Percentiles rank a stretch among this genome's conserved stretches.
Conservation (phyloP, 495 filamentous ascomycete genomes). For the Hyaloscypha bicolor region DNA sequence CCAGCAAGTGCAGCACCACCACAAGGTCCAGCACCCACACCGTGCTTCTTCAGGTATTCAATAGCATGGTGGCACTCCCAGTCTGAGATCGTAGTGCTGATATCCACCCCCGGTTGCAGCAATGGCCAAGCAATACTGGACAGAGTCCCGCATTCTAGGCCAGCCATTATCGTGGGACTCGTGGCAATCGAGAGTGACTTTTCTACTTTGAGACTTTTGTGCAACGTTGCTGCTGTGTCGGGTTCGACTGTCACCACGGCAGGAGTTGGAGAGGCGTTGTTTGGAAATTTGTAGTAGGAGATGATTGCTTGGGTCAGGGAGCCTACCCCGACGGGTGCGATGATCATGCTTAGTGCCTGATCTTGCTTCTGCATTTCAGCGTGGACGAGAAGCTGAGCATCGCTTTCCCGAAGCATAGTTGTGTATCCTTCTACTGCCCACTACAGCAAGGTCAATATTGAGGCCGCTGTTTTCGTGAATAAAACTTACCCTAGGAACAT, state of each 20-base stretch:
- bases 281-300: slow-evolving; percentile 48
- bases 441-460: slow-evolving; percentile 27
- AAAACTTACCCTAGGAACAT: slow-evolving; percentile 47
- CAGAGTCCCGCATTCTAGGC: slow-evolving; percentile 65
- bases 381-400: slow-evolving; percentile 45
- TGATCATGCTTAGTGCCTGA: slow-evolving; percentile 43
- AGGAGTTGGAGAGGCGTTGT: slow-evolving; percentile 31
- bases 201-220: slow-evolving; percentile 47
- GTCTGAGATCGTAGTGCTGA: slow-evolving; percentile 54
- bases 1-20: slow-evolving; percentile 59
- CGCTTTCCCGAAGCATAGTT: slow-evolving; percentile 66
- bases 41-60: slow-evolving; percentile 43
- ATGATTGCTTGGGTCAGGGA: slow-evolving; percentile 59
- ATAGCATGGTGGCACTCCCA: slow-evolving; percentile 52
- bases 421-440: slow-evolving; percentile 77
- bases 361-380: slow-evolving; percentile 8
- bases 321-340: slow-evolving; percentile 63
- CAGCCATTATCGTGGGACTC: slow-evolving; percentile 59
- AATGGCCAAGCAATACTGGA: slow-evolving; percentile 59
- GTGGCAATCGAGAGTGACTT: slow-evolving; percentile 47
- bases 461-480: neutral
- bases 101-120: slow-evolving; percentile 53
- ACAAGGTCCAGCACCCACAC: slow-evolving; percentile 58
- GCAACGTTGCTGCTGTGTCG: slow-evolving; percentile 56
- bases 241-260: slow-evolving; percentile 57